A percentile compares a stretch with the other conserved stretches of the same genome.
Conservation (phyloP, 2,329 filamentous ascomycete species). For the Verticillium nonalfalfae region DNA sequence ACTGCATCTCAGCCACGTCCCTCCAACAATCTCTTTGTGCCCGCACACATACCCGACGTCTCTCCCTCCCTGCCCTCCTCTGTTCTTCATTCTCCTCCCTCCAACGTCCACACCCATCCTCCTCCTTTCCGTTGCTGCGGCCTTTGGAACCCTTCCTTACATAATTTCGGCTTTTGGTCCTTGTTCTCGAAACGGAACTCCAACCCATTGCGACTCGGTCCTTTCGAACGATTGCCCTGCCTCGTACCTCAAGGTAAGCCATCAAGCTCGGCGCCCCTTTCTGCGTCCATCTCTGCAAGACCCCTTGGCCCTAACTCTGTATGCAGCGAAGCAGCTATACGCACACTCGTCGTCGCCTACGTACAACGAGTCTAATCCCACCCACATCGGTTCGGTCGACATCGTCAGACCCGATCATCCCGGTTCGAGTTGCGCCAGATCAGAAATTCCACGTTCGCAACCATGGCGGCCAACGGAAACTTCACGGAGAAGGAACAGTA, state of each 20-base stretch:
- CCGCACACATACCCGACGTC: neutral
- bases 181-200: neutral
- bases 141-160: neutral
- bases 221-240: neutral
- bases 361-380: neutral
- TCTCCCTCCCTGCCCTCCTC: neutral
- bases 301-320: neutral
- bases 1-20: neutral
- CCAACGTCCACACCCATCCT: neutral
- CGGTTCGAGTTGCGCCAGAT: neutral
- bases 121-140: neutral
- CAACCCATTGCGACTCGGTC: neutral
- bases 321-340: neutral
- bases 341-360: neutral
- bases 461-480: conserved; percentile 54
- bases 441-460: conserved; percentile 12
- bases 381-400: neutral
- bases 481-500: conserved; percentile 38
- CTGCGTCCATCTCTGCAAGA: neutral
- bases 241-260: neutral
- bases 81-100: neutral
- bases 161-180: neutral
- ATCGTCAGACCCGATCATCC: neutral
- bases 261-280: neutral
- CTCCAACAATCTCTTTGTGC: neutral